phyloP scores from a whole-genome alignment of 345 rosid species.

The Lepidium didymum region DNA sequence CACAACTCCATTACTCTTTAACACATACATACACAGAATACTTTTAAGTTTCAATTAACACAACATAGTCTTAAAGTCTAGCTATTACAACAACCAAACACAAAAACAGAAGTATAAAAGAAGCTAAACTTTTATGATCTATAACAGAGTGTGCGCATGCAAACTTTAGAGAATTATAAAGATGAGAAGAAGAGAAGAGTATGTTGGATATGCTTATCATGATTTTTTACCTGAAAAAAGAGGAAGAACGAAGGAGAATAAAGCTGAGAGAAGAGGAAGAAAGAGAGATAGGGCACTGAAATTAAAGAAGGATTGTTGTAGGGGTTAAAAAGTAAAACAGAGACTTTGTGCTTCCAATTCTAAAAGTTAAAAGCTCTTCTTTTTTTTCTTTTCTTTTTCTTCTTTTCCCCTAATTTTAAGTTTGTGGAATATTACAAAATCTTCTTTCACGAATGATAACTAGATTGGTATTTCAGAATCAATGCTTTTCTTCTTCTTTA shows the following conservation, averaged over 20 bases:
- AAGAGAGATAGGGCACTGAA: slow-evolving; percentile 28
- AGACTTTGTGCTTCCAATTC: slow-evolving; percentile 17
- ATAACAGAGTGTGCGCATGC: slow-evolving; percentile 12
- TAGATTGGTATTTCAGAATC: slow-evolving; percentile 18
- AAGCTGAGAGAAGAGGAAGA: slow-evolving; percentile 22
- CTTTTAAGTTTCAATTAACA: slow-evolving; percentile 6
- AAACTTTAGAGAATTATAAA: slow-evolving; percentile 4
- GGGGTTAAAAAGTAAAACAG: slow-evolving; percentile 17
- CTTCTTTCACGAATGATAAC: slow-evolving; percentile 18
- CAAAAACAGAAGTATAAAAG: neutral
- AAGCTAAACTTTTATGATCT: neutral
- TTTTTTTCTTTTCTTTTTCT: neutral
- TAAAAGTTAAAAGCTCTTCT: slow-evolving; percentile 25
- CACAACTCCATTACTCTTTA: slow-evolving; percentile 41
- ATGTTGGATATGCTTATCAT: slow-evolving; percentile 1
- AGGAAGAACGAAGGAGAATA: neutral
- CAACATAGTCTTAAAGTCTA: neutral
- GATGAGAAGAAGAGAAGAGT: neutral
- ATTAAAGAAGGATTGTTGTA: slow-evolving; percentile 9
- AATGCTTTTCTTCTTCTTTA: slow-evolving; percentile 20
- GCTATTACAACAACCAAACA: slow-evolving; percentile 20
- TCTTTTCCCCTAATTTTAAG: neutral
- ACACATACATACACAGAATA: neutral
- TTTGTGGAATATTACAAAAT: slow-evolving; percentile 25
- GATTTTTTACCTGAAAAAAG: slow-evolving; percentile 22